phyloP scores from a whole-genome alignment of 1,139 yeast genomes.

The Candida glucosophila region DNA sequence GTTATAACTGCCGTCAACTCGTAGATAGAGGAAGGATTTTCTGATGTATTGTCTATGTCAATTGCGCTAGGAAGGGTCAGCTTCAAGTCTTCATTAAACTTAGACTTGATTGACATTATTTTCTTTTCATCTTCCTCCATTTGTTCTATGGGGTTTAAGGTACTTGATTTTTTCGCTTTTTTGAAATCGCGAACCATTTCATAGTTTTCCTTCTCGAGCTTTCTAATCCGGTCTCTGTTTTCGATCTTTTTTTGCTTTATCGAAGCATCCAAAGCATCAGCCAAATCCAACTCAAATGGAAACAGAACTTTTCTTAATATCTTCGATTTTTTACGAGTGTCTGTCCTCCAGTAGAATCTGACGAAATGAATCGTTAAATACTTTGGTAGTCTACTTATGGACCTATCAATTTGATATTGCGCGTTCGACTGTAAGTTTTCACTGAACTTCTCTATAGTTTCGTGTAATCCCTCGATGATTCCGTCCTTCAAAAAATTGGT shows the following conservation, averaged over 20 bases:
- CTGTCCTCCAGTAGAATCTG: slow-evolving; percentile 93
- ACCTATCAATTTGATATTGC: slow-evolving; percentile 57
- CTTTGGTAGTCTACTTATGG: slow-evolving; percentile 76
- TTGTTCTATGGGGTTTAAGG: slow-evolving; percentile 31
- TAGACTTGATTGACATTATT: slow-evolving; percentile 32
- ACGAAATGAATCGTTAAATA: slow-evolving; percentile 86
- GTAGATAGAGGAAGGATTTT: slow-evolving; percentile 83
- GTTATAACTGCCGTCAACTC: slow-evolving; percentile 79
- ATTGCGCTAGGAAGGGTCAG: slow-evolving; percentile 28
- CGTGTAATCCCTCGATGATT: slow-evolving; percentile 63
- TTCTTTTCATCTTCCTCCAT: slow-evolving; percentile 43
- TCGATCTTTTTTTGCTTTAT: slow-evolving; percentile 59
- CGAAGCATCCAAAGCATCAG: slow-evolving; percentile 75
- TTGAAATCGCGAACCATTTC: slow-evolving; percentile 73
- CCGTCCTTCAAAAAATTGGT: slow-evolving; percentile 92
- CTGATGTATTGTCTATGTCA: slow-evolving; percentile 40
- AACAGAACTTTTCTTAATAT: slow-evolving; percentile 89
- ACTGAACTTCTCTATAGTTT: slow-evolving; percentile 69
- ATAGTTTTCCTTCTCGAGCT: slow-evolving; percentile 65
- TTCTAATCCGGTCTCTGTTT: slow-evolving; percentile 70
- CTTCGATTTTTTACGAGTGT: slow-evolving; percentile 83
- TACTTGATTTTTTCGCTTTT: slow-evolving; percentile 45
- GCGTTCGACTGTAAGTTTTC: slow-evolving; percentile 65
- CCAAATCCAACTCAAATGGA: slow-evolving; percentile 85
- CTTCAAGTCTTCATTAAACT: slow-evolving; percentile 36